Evolutionary conservation across 768 basidiomycete genomes (phyloP).

Genomic region (Collybiopsis confluens): DNA sequence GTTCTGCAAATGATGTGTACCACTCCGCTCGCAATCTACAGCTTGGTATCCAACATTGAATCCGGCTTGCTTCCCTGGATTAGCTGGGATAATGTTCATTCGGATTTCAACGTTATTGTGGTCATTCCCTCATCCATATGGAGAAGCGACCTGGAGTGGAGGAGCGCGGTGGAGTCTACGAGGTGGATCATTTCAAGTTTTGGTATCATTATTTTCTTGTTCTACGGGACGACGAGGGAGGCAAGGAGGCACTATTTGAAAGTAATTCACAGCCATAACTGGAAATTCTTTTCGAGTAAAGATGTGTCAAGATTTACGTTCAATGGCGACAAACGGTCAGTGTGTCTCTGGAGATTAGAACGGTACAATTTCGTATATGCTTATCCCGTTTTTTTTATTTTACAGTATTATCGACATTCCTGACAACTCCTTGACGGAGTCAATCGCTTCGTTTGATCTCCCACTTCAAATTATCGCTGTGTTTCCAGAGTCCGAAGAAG

Average conservation of each 20-base stretch:
- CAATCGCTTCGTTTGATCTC: too few relatives aligned
- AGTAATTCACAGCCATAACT: too few relatives aligned
- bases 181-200: not conserved
- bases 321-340: too few relatives aligned
- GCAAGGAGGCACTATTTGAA: not conserved
- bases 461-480: too few relatives aligned
- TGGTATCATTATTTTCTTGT: not conserved
- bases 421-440: too few relatives aligned
- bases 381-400: too few relatives aligned
- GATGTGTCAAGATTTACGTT: too few relatives aligned
- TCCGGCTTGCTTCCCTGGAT: conserved; percentile 29
- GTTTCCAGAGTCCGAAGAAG: too few relatives aligned
- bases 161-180: not conserved
- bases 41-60: conserved; percentile 22
- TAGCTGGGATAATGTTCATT: conserved; percentile 36
- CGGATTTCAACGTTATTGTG: conserved; percentile 29
- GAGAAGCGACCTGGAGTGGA: not conserved
- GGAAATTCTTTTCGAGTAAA: too few relatives aligned
- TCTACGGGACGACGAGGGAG: not conserved
- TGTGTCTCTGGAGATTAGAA: too few relatives aligned
- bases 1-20: conserved; percentile 35
- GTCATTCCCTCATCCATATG: not conserved
- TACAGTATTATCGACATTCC: too few relatives aligned
- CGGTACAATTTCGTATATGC: too few relatives aligned
- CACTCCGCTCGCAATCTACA: conserved; percentile 32